Evolutionary conservation across 2,329 filamentous ascomycete genomes (phyloP).

Genomic region (Dactylellina leptospora): DNA sequence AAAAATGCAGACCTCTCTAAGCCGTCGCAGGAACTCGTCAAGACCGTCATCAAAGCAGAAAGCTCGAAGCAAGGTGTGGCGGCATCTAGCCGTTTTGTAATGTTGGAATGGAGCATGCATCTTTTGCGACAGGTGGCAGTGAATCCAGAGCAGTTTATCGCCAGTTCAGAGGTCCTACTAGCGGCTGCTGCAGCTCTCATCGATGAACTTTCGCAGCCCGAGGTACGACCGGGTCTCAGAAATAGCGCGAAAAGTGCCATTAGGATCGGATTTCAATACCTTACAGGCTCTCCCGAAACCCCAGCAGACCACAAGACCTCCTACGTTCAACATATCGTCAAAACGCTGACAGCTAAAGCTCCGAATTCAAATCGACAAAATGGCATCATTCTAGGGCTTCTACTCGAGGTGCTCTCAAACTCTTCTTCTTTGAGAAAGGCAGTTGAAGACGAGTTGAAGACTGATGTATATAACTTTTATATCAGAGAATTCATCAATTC

Average conservation of each 20-base stretch:
- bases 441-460: slow-evolving; percentile 71
- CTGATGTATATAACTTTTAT: slow-evolving; percentile 82
- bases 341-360: slow-evolving; percentile 74
- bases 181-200: slow-evolving; percentile 75
- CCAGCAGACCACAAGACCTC: slow-evolving; percentile 64
- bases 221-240: slow-evolving; percentile 39
- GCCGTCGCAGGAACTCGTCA: slow-evolving; percentile 70
- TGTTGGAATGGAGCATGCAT: slow-evolving; percentile 84
- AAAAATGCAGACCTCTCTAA: slow-evolving; percentile 68
- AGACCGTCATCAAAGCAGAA: slow-evolving; percentile 75
- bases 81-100: slow-evolving; percentile 80
- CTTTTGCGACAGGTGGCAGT: slow-evolving; percentile 75
- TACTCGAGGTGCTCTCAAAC: slow-evolving; percentile 85
- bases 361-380: slow-evolving; percentile 73
- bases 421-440: slow-evolving; percentile 70
- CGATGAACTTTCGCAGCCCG: slow-evolving; percentile 63
- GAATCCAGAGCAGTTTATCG: slow-evolving; percentile 71
- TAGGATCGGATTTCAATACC: slow-evolving; percentile 31
- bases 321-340: slow-evolving; percentile 71
- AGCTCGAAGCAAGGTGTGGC: slow-evolving; percentile 80
- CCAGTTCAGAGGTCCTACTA: slow-evolving; percentile 69
- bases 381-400: slow-evolving; percentile 79
- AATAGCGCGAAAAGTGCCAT: slow-evolving; percentile 30
- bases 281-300: slow-evolving; percentile 29
- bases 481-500: slow-evolving; percentile 84